Conservation (phyloP, 1,139 yeast genomes). For the Petasospora fabianii region DNA sequence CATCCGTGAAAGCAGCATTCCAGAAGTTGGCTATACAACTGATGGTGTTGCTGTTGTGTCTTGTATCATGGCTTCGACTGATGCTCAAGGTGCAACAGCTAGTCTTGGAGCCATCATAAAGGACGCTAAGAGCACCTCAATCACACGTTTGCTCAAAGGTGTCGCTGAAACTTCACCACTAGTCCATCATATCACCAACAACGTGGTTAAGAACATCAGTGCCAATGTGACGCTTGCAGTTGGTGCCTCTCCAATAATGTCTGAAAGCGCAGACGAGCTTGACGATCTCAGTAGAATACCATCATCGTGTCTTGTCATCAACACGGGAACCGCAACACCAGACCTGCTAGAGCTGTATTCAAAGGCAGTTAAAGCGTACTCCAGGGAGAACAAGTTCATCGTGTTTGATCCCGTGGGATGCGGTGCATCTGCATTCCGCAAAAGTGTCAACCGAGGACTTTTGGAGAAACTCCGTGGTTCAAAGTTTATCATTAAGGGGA, state of each 20-base stretch:
- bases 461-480: constrained; percentile 53
- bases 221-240: constrained; percentile 87
- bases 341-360: constrained; percentile 38
- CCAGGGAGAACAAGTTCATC: constrained; percentile 53
- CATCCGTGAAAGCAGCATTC: constrained; percentile 46
- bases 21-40: constrained; percentile 43
- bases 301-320: constrained; percentile 55
- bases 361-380: constrained; percentile 58
- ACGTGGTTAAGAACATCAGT: constrained; percentile 83
- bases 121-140: neutral
- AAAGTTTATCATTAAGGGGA: constrained; percentile 77
- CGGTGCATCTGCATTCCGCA: constrained; percentile 70
- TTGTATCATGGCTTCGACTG: constrained; percentile 68
- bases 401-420: constrained; percentile 92
- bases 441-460: constrained; percentile 43
- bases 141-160: neutral
- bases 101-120: constrained; percentile 22
- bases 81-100: constrained; percentile 54
- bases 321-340: constrained; percentile 64
- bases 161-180: constrained; percentile 41
- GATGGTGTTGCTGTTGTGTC: constrained; percentile 90
- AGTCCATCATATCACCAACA: constrained; percentile 85
- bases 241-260: constrained; percentile 91
- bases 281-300: constrained; percentile 59
- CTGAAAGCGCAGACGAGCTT: constrained; percentile 70